Base-by-base conservation (phyloP, 805 yeast genomes). In the Candida railenensis region DNA sequence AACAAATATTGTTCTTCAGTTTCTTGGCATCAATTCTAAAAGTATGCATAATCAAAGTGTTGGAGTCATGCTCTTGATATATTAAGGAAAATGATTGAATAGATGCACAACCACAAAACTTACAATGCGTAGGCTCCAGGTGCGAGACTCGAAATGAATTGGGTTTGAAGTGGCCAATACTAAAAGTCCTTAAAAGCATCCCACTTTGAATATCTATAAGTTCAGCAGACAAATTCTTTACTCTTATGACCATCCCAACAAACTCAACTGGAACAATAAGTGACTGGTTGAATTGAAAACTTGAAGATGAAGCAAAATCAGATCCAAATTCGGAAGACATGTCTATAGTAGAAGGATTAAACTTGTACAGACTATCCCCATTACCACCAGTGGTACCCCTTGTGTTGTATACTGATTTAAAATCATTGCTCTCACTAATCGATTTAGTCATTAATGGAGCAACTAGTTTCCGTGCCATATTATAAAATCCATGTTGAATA, bases 91-190 rank as follows among this genome's bases (percentile, higher is more conserved):
- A 75, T 2, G 91, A 77, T 19, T 81, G 76, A 36, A 89, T 77
- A 0, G 96, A 85, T 0, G 87, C 89, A 68, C 95, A 85, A 2
- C 97, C 97, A 70, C 97, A 89, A 65, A 89, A 89, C 40, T 86
- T 77, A 66, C 97, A 89, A 66, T 89, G 96, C 0, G 89, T 82
- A 4, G 96, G 95, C 53, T 85, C 89, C 37, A 87, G 84, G 59
- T 89, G 96, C 51, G 88, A 81, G 1, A 87, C 94, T 47, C 74
- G 70, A 50, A 89, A 76, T 0, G 85, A 60, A 2, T 77, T 77
- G 2, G 79, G 77, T 53, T 80, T 81, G 67, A 81, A 83, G 33
- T 77, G 77, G 0, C 85, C 87, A 40, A 89, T 78, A 22, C 73
- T 65, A 54, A 88, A 77, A 37, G 72, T 76, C 51, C 80, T 81